Base-by-base conservation (phyloP, 768 basidiomycete genomes). In the Botryobasidium botryosum region DNA sequence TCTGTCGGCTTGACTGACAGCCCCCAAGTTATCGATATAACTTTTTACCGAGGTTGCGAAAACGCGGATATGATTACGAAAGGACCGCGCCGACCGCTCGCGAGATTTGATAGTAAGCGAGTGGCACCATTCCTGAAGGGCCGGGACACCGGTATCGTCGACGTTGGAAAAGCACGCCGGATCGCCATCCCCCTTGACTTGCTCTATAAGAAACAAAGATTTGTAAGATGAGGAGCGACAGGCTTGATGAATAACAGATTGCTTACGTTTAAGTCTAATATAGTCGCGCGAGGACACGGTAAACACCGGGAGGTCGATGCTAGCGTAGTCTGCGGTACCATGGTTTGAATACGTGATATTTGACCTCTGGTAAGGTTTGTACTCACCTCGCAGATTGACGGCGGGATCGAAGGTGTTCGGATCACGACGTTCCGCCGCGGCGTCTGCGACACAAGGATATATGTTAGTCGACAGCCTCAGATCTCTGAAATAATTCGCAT, bases 211-310 rank as follows among this genome's bases (percentile, higher is more conserved):
- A 8, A 17, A 33, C 17, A 17, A n/a, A 18, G 26, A n/a, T 40
- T 15, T 29, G 26, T 32, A n/a, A 13, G 8, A 18, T 7, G 5
- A 28, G 50, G 37, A 20, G 25, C n/a, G 5, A 27, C 35, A 21
- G 33, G 18, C 3, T 20, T 4, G 38, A 21, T 12, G 26, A 8
- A 25, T 43, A 6, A 21, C 6, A n/a, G 44, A 28, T 56, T 8
- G 10, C 51, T 32, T 65, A 69, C 68, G 61, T 35, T 66, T 73
- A 20, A 76, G 54, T 33, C 74, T 62, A 15, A 74, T 64, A 50
- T 78, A 77, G 55, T 78, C 74, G 15, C 74, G 66, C 32, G 71
- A 67, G 1, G 75, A 77, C 46, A 65, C 68, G 15, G 72, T 74
- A 56, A 77, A 77, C 8, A 75, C 73, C 2, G 75, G 75, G 3